Conservation (phyloP, 202 grass and related monocot genomes). For the Zizania palustris region DNA sequence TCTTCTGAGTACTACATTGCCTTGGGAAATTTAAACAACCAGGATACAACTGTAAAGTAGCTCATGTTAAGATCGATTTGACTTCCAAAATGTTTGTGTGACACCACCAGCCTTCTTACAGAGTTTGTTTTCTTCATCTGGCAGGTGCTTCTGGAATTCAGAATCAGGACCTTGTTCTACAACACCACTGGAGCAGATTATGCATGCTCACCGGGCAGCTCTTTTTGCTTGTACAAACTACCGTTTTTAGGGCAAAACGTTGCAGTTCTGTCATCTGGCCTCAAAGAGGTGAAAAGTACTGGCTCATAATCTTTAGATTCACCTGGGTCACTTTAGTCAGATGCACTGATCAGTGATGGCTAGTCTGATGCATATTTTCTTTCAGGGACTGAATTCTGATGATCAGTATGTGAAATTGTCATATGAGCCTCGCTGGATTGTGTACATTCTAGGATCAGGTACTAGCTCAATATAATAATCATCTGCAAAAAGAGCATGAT, state of each 20-base stretch:
- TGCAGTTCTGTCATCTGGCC: constrained; percentile 44
- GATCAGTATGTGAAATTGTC: constrained; percentile 37
- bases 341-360: neutral
- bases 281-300: constrained; percentile 27
- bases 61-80: neutral
- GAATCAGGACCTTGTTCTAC: constrained; percentile 54
- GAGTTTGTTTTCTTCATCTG: constrained; percentile 1
- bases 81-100: constrained; percentile 16
- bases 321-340: neutral
- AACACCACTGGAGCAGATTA: constrained; percentile 66
- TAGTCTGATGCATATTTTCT: neutral
- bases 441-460: constrained; percentile 58
- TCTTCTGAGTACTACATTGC: constrained; percentile 59
- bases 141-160: constrained; percentile 64
- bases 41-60: constrained; percentile 40
- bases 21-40: constrained; percentile 58
- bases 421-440: constrained; percentile 51
- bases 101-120: constrained; percentile 9
- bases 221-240: constrained; percentile 47
- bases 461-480: neutral
- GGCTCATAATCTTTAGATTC: neutral
- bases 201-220: constrained; percentile 46
- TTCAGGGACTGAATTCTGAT: constrained; percentile 39
- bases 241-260: constrained; percentile 48
- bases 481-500: neutral